These are phyloP conservation scores for Candida anglica DNA, from an alignment of 805 yeast genomes.

Conservation along the genomic window DNA sequence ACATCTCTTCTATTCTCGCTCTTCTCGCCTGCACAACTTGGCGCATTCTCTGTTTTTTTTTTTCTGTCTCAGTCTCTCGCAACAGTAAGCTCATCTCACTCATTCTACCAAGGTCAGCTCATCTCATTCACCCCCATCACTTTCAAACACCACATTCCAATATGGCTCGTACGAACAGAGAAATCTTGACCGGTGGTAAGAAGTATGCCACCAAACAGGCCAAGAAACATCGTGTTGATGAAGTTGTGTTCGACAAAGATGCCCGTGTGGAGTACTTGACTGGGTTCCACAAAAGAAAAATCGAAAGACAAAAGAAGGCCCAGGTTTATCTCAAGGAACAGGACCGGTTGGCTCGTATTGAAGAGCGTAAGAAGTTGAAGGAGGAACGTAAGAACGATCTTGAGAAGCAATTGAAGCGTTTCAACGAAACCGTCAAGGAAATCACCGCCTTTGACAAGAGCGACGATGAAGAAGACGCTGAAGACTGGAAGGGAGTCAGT, in stretches of 20 bases:
- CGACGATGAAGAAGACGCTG: slow-evolving; percentile 12
- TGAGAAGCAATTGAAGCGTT: slow-evolving; percentile 57
- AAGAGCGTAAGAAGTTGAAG: slow-evolving; percentile 67
- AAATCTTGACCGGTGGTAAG: slow-evolving; percentile 84
- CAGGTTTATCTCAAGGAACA: slow-evolving; percentile 71
- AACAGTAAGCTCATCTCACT: no score
- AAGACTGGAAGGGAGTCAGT: slow-evolving; percentile 9
- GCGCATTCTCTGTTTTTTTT: no score
- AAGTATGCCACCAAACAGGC: slow-evolving; percentile 67
- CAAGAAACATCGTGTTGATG: slow-evolving; percentile 69
- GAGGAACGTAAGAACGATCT: slow-evolving; percentile 68
- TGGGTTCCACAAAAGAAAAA: slow-evolving; percentile 92
- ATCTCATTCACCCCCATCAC: no score
- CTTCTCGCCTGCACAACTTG: no score
- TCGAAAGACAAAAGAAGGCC: slow-evolving; percentile 85
- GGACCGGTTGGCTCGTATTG: slow-evolving; percentile 66
- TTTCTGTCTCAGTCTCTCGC: no score
- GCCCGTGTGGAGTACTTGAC: slow-evolving; percentile 82
- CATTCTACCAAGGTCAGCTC: no score
- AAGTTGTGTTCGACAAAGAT: slow-evolving; percentile 78
- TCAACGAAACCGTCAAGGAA: slow-evolving; percentile 43
- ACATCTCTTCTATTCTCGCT: no score
- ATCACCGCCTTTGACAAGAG: slow-evolving; percentile 16
- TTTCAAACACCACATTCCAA: no score
- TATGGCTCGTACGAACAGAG: slow-evolving; percentile 55